A percentile compares a stretch with the other conserved stretches of the same genome.
phyloP scores from a whole-genome alignment of 495 filamentous ascomycete genomes.

The Platismatia glauca region DNA sequence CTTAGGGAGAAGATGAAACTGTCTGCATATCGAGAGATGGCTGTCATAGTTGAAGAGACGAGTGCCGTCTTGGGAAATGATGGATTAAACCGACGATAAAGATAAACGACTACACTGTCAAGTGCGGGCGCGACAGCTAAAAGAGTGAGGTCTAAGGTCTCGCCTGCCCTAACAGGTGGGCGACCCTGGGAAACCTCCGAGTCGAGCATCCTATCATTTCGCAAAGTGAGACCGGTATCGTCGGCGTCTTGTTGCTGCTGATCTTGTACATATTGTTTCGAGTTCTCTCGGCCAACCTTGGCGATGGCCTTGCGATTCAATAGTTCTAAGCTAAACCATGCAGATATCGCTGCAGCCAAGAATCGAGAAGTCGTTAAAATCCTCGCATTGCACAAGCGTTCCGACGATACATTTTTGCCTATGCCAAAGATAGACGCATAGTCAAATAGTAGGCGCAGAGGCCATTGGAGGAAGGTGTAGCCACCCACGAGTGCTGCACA shows the following conservation, averaged over 20 bases:
- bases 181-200: slow-evolving; percentile 12
- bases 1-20: slow-evolving; percentile 68
- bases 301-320: slow-evolving; percentile 30
- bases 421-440: neutral
- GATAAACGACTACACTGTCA: slow-evolving; percentile 58
- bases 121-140: slow-evolving; percentile 69
- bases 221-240: neutral
- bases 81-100: slow-evolving; percentile 44
- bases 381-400: neutral
- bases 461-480: slow-evolving; percentile 58
- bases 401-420: neutral
- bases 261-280: neutral
- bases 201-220: neutral
- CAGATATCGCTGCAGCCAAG: slow-evolving; percentile 36
- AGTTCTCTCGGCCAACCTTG: neutral
- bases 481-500: slow-evolving; percentile 70
- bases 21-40: slow-evolving; percentile 50
- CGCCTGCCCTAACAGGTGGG: slow-evolving; percentile 50
- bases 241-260: neutral
- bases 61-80: slow-evolving; percentile 22
- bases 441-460: slow-evolving; percentile 24
- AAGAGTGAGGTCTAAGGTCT: slow-evolving; percentile 78
- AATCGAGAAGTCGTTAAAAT: slow-evolving; percentile 31
- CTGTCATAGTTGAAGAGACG: slow-evolving; percentile 21
- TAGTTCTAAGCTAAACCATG: slow-evolving; percentile 40